Conservation (phyloP, 768 basidiomycete genomes). For the Naganishia vishniacii region DNA sequence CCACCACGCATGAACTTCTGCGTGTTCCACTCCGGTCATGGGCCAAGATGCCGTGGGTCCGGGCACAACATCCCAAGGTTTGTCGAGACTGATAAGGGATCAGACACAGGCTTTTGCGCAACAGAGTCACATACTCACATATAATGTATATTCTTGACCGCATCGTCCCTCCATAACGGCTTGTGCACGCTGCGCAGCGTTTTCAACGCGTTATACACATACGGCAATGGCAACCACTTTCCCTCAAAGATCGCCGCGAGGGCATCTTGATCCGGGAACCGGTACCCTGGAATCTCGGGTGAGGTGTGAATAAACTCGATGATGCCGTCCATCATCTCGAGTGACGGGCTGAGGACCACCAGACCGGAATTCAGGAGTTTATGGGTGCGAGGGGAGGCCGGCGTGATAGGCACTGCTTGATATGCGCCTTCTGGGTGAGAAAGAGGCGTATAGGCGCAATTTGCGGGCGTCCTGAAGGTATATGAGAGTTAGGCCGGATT, state of each 20-base stretch:
- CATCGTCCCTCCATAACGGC: slow-evolving; percentile 73
- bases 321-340: slow-evolving; percentile 56
- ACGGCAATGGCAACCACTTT: slow-evolving; percentile 41
- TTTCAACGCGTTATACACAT: slow-evolving; percentile 70
- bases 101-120: background rate
- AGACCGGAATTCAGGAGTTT: slow-evolving; percentile 83
- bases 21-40: slow-evolving; percentile 31
- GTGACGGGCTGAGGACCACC: slow-evolving; percentile 73
- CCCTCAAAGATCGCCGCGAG: slow-evolving; percentile 72
- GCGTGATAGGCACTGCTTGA: slow-evolving; percentile 48
- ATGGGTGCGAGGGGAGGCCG: slow-evolving; percentile 64
- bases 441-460: slow-evolving; percentile 70
- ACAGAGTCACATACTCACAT: slow-evolving; percentile 35
- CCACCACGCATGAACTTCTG: slow-evolving; percentile 45
- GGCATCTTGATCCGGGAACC: slow-evolving; percentile 92
- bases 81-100: slow-evolving; percentile 38
- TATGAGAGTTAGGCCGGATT: background rate
- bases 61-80: slow-evolving; percentile 44
- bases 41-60: slow-evolving; percentile 18
- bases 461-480: slow-evolving; percentile 70
- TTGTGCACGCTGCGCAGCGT: slow-evolving; percentile 66
- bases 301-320: slow-evolving; percentile 58
- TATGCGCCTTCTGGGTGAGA: slow-evolving; percentile 53
- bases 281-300: slow-evolving; percentile 56
- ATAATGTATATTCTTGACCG: slow-evolving; percentile 61